Conservation (phyloP, 148 eudicot species). For the Chenopodium formosanum region DNA sequence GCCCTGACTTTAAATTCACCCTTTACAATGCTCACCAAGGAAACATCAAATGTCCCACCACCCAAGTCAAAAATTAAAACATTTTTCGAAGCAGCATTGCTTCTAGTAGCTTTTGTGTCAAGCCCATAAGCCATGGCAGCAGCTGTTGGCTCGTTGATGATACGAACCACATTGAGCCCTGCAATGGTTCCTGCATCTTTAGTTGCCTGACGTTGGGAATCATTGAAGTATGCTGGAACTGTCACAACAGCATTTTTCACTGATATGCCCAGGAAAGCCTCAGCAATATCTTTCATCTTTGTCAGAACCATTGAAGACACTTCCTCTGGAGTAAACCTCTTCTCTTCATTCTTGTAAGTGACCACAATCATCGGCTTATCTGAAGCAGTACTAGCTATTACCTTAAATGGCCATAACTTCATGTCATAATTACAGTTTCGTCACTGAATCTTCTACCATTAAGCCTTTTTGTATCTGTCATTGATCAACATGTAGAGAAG, state of each 20-base stretch:
- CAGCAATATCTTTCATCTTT: background rate
- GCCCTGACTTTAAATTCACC: background rate
- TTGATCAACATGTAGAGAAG: too few relatives aligned
- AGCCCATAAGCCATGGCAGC: background rate
- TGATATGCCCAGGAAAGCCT: background rate
- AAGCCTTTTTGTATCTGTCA: too few relatives aligned
- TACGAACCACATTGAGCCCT: background rate
- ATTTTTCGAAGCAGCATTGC: background rate
- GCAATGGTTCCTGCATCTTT: background rate
- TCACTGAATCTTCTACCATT: too few relatives aligned
- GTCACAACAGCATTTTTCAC: background rate
- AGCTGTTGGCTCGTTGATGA: background rate
- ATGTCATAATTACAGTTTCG: too few relatives aligned
- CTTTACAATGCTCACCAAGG: background rate
- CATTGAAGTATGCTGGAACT: background rate
- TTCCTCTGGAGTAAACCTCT: too few relatives aligned
- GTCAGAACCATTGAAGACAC: too few relatives aligned
- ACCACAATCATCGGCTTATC: too few relatives aligned
- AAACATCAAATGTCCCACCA: conserved; percentile 22
- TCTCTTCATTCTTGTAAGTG: too few relatives aligned
- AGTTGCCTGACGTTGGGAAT: background rate
- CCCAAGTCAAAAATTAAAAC: conserved; percentile 8
- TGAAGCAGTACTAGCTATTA: too few relatives aligned
- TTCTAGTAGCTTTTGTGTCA: background rate
- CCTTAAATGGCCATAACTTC: too few relatives aligned